Evolutionary conservation across 1,284 basidiomycete genomes (phyloP), one percentile per base, ranked within the genome.

Genomic region (Cryptococcus amylolentus): DNA sequence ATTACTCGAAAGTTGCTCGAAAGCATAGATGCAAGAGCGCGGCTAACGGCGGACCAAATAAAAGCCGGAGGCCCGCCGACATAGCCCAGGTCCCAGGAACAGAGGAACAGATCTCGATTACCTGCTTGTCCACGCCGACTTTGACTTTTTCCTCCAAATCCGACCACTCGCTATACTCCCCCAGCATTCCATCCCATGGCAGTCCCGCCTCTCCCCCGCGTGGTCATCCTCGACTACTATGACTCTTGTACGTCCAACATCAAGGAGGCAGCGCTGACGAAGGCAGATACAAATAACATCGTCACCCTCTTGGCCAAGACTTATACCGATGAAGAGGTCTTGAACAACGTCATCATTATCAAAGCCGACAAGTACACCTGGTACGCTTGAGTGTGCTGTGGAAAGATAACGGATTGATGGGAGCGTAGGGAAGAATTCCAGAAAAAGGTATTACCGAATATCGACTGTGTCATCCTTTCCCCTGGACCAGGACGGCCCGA

Each of bases 401-500:
- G n/a, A 27, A 39, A 12, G 28, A 28, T 18, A 12, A 13, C 1
- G 2, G 14, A 16, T 52, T 64, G 20, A 61, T 51, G 18, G 45
- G 7, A 23, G 5, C n/a, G 18, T 49, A 77, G 75, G 76, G 55
- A 64, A 2, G 67, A 72, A 4, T 77, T 77, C 55, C 66, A 65
- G 44, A 43, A 58, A 14, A 52, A 59, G 13, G 65, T 78, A 31
- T 61, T 77, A 26, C 73, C 74, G 5, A 62, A 68, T 40, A 66
- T 75, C n/a, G 77, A 79, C 54, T 77, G 76, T 57, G 64, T 79
- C 14, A 76, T 79, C 46, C 66, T 79, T 2, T 79, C 77, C 0
- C 77, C 77, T 8, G 77, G 77, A 13, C 77, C 77, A 7, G 77
- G 77, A 5, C 58, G 73, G 26, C 75, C 77, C 2, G 75, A 77